Percentiles rank a stretch among this genome's conserved stretches.
Conservation (phyloP, 2,329 filamentous ascomycete genomes). For the Neofusicoccum umdonicola region DNA sequence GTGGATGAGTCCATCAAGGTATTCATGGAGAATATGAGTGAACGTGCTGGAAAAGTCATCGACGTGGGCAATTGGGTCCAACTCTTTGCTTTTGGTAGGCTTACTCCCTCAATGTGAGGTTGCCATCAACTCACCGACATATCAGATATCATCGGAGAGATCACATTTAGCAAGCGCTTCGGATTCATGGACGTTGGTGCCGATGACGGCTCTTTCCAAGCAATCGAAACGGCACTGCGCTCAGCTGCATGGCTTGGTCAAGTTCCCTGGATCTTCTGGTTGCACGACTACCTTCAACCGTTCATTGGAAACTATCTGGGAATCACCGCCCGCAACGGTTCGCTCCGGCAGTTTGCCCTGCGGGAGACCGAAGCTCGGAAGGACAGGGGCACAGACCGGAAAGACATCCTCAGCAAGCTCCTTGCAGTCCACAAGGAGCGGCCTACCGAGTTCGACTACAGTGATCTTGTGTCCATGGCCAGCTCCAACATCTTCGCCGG, state of each 20-base stretch:
- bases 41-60: constrained; percentile 25
- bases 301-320: constrained; percentile 38
- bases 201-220: constrained; percentile 35
- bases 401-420: constrained; percentile 40
- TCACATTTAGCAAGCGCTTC: constrained; percentile 40
- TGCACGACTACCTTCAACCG: constrained; percentile 35
- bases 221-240: constrained; percentile 32
- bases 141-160: constrained; percentile 41
- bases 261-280: constrained; percentile 35
- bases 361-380: constrained; percentile 29
- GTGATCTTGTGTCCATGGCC: constrained; percentile 37
- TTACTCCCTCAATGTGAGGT: not conserved
- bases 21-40: constrained; percentile 34
- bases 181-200: constrained; percentile 35
- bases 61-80: constrained; percentile 41
- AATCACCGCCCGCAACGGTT: constrained; percentile 33
- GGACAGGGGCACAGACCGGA: constrained; percentile 31
- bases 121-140: not conserved
- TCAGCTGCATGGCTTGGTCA: constrained; percentile 41
- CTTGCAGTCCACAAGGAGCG: constrained; percentile 36
- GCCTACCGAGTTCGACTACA: constrained; percentile 35
- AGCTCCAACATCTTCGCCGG: constrained; percentile 42
- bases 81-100: constrained; percentile 40
- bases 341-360: constrained; percentile 32
- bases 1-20: constrained; percentile 38